phyloP scores from a whole-genome alignment of 371 early-diverging fungal genomes.

The Blakeslea trispora region DNA sequence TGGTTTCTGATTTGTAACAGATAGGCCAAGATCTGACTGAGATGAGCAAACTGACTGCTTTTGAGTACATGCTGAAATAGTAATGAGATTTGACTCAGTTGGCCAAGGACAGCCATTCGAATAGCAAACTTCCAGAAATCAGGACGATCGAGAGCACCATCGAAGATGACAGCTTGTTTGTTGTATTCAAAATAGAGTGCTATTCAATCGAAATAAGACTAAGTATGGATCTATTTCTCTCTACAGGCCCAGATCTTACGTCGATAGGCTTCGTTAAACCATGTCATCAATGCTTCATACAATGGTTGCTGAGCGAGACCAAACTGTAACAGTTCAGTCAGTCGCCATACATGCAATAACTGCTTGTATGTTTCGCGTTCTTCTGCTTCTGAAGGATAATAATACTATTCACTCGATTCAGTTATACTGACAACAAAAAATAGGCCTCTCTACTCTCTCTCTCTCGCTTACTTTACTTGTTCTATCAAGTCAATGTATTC shows the following conservation, averaged over 20 bases:
- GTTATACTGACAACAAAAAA: not conserved
- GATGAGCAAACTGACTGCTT: not conserved
- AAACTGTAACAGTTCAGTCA: conserved; percentile 16
- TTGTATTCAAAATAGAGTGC: conserved; percentile 11
- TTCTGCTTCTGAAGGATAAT: conserved; percentile 2
- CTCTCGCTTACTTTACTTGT: conserved; percentile 4
- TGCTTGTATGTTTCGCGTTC: conserved; percentile 10
- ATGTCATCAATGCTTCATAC: conserved; percentile 8
- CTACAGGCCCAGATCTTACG: conserved; percentile 1
- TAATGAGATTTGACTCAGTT: conserved; percentile 1
- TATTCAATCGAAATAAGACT: not conserved
- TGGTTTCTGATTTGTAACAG: not conserved
- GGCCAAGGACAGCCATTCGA: conserved; percentile 14
- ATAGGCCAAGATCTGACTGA: not conserved
- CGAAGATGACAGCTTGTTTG: not conserved
- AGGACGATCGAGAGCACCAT: conserved; percentile 2
- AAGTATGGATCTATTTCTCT: not conserved
- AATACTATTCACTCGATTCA: conserved; percentile 1
- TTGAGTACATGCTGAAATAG: conserved; percentile 6
- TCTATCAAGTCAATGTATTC: conserved; percentile 14
- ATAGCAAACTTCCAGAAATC: conserved; percentile 19
- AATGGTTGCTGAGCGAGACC: not conserved
- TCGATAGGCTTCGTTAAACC: conserved; percentile 13
- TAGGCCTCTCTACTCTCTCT: too few species aligned
- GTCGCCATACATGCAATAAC: conserved; percentile 6